phyloP scores from a whole-genome alignment of 768 basidiomycete species.

The Suillus alpinus region DNA sequence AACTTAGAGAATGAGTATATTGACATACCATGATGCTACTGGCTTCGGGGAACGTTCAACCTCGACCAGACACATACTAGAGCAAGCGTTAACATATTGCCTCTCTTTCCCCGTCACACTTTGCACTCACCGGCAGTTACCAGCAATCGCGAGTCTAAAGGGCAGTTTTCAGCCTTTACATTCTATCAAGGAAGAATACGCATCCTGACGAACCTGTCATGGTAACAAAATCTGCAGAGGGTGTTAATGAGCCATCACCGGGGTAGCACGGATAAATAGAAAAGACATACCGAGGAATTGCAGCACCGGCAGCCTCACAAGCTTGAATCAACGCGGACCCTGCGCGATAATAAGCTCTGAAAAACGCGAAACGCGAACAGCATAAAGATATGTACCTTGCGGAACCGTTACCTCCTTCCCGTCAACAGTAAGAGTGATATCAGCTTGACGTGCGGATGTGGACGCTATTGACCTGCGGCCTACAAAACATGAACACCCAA shows the following conservation, averaged over 20 bases:
- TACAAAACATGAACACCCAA: constrained; percentile 23
- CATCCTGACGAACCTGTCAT: constrained; percentile 60
- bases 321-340: constrained; percentile 96
- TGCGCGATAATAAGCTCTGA: constrained; percentile 27
- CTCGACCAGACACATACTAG: constrained; percentile 97
- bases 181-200: constrained; percentile 1
- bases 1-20: not conserved
- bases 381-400: constrained; percentile 61
- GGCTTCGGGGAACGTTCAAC: constrained; percentile 95
- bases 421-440: constrained; percentile 92
- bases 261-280: constrained; percentile 2
- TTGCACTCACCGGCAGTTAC: constrained; percentile 83
- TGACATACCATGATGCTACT: constrained; percentile 81
- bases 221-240: constrained; percentile 69
- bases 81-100: constrained; percentile 8
- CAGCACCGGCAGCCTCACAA: constrained; percentile 84
- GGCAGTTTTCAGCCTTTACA: not conserved
- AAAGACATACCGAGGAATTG: constrained; percentile 66
- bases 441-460: constrained; percentile 62
- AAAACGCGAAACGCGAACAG: not conserved
- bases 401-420: constrained; percentile 97
- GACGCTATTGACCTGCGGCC: constrained; percentile 65
- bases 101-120: not conserved
- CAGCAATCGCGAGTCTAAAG: constrained; percentile 86
- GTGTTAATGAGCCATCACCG: constrained; percentile 11